Evolutionary conservation across 2,329 filamentous ascomycete genomes (phyloP), one percentile per base, ranked within the genome.

Genomic region (Lasiodiplodia gonubiensis): DNA sequence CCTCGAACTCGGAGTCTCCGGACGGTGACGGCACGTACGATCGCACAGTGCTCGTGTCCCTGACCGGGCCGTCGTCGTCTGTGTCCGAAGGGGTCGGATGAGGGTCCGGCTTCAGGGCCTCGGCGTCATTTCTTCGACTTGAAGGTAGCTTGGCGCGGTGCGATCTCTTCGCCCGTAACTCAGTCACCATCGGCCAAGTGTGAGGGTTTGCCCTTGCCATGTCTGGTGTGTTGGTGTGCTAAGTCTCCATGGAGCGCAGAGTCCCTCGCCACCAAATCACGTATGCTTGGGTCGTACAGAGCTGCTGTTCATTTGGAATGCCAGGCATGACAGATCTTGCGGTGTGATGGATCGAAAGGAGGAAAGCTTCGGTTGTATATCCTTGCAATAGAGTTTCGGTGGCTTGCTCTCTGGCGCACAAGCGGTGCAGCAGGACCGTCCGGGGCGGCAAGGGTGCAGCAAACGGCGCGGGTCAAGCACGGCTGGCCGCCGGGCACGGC

Each of bases 341-440:
- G 57, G 42, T 51, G 59, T 37, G n/a, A 63, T 63, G n/a, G 27
- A 18, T 39, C 46, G 30, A 51, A 63, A 63, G 27, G 39, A 51
- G 59, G n/a, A 51, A 35, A 51, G 42, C n/a, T n/a, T 48, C 57
- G 42, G 39, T 30, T 48, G 57, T 23, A 46, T 33, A 51, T 37
- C 39, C 27, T 27, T 51, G 46, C 42, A 51, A 18, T 7, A 35
- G 25, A n/a, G 59, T 35, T 63, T 37, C 42, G 59, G 59, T 51
- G 46, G 42, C 42, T 37, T 63, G 59, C 42, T 63, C 18, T 35
- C 35, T 21, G 46, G 42, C 27, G 59, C 46, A 63, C 59, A 63
- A 63, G 46, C 5, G 18, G 14, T 48, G n/a, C 25, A 42, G 1
- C 8, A 18, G 21, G 42, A 11, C 6, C 18, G 33, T 49, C 21